Evolutionary conservation across 2,329 filamentous ascomycete species (phyloP), one percentile per base, ranked within the genome.

Genomic region (Colletotrichum caudatum): DNA sequence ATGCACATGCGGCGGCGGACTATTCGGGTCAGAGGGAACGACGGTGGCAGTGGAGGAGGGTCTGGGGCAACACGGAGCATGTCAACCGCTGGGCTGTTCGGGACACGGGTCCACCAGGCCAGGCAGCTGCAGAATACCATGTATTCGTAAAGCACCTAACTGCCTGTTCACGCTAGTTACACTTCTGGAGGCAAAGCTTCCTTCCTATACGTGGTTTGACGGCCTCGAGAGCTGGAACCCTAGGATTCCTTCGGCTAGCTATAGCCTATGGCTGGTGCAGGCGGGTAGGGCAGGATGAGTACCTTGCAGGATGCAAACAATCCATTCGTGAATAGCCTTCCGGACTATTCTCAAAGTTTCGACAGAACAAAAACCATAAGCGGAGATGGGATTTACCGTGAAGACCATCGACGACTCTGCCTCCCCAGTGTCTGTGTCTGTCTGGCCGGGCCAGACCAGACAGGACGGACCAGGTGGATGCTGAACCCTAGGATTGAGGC

Each of bases 1-100:
- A 41, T 33, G 18, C 61, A 37, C 23, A 37, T 29, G 29, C 29
- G 29, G 29, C 29, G 29, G 29, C 29, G 37, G 50, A 64, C 23
- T 53, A 14, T 53, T 53, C 61, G 50, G 61, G 23, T 54, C 23
- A 37, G 60, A 53, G 46, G 61, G 44, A n/a, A 46, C 7, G 35
- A 63, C 18, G 48, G n/a, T 26, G 54, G 54, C 50, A 37, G 35
- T 18, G 61, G 39, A 41, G 39, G 39, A 41, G 39, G 33, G 46
- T 64, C 64, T 69, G 65, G 59, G 69, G 64, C 59, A 54, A 59
- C 14, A 69, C 59, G 69, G 64, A 71, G 65, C 69, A 56, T 60
- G 29, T 54, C 58, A 63, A 53, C 69, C 69, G 65, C 51, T 63
- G 51, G 59, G 69, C n/a, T 50, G 46, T 69, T 71, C 65, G 67